These are phyloP conservation scores for Myriosclerotinia curreyana DNA, from an alignment of 2,329 filamentous ascomycete genomes.

Conservation along the genomic window DNA sequence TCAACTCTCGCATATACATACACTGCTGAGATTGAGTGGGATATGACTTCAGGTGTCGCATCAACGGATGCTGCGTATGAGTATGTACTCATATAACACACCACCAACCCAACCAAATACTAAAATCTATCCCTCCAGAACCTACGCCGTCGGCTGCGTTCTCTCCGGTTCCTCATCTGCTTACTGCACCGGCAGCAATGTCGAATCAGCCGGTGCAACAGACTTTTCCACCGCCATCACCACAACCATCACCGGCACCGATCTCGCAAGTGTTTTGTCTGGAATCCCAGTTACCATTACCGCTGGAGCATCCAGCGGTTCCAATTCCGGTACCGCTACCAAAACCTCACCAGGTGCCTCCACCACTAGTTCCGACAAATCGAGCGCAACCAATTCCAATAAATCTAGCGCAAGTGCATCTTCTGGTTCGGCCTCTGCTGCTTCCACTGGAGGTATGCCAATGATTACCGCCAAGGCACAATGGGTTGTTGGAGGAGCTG, in stretches of 20 bases:
- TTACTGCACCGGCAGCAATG: slow-evolving; percentile 21
- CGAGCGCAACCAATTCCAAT: not conserved
- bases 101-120: not conserved
- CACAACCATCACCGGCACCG: slow-evolving; percentile 17
- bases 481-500: slow-evolving; percentile 32
- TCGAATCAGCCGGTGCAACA: not conserved
- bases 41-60: not conserved
- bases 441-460: slow-evolving; percentile 27
- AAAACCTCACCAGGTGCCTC: slow-evolving; percentile 1
- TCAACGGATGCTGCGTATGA: not conserved
- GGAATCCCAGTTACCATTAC: slow-evolving; percentile 29
- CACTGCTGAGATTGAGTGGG: slow-evolving; percentile 1
- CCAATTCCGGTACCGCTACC: not conserved
- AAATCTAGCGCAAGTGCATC: not conserved
- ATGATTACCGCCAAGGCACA: slow-evolving; percentile 33
- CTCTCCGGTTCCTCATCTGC: slow-evolving; percentile 25
- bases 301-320: slow-evolving; percentile 20
- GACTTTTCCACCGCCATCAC: slow-evolving; percentile 4
- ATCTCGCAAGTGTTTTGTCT: not conserved
- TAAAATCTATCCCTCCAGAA: slow-evolving; percentile 13
- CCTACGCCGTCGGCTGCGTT: slow-evolving; percentile 24
- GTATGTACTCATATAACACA: not conserved
- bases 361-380: not conserved
- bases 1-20: slow-evolving; percentile 30
- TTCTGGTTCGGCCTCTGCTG: slow-evolving; percentile 16